These are phyloP conservation scores for Rhypophila decipiens DNA, from an alignment of 495 filamentous ascomycete genomes.

Conservation along the genomic window DNA sequence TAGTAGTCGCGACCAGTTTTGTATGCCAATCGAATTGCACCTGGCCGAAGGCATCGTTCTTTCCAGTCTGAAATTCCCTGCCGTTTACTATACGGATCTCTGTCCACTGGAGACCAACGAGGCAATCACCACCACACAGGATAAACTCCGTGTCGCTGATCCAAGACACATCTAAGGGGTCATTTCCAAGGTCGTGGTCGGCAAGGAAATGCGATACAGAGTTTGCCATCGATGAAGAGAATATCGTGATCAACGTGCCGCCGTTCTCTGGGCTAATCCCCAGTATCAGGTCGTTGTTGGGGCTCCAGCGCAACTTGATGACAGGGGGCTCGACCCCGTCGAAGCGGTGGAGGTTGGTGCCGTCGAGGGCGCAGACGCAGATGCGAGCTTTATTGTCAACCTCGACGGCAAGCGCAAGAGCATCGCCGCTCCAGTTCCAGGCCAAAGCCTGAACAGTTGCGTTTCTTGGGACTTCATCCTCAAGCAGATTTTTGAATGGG, in stretches of 20 bases:
- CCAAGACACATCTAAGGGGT: slow-evolving; percentile 55
- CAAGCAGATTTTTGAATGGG: slow-evolving; percentile 33
- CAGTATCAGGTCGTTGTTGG: slow-evolving; percentile 44
- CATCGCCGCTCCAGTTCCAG: slow-evolving; percentile 62
- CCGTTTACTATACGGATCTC: slow-evolving; percentile 31
- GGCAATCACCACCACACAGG: slow-evolving; percentile 49
- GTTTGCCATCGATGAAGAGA: slow-evolving; percentile 33
- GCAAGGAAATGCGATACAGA: slow-evolving; percentile 36
- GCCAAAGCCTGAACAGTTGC: slow-evolving; percentile 56
- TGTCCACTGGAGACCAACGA: slow-evolving; percentile 34
- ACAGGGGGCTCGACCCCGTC: slow-evolving; percentile 46
- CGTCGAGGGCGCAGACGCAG: slow-evolving; percentile 60
- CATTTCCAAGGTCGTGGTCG: slow-evolving; percentile 37
- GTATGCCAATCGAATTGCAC: slow-evolving; percentile 43
- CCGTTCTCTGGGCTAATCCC: slow-evolving; percentile 48
- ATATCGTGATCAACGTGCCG: slow-evolving; percentile 44
- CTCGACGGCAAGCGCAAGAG: slow-evolving; percentile 65
- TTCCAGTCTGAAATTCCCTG: slow-evolving; percentile 33
- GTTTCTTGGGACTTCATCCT: slow-evolving; percentile 38
- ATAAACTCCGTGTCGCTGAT: slow-evolving; percentile 51
- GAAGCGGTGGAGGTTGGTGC: slow-evolving; percentile 39
- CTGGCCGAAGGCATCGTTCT: slow-evolving; percentile 38
- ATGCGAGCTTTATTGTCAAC: slow-evolving; percentile 55
- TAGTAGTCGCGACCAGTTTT: slow-evolving; percentile 41
- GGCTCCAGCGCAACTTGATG: slow-evolving; percentile 57